Evolutionary conservation across 2,329 filamentous ascomycete species (phyloP), one percentile per base, ranked within the genome.

Genomic region (Leptosphaerulina australis): DNA sequence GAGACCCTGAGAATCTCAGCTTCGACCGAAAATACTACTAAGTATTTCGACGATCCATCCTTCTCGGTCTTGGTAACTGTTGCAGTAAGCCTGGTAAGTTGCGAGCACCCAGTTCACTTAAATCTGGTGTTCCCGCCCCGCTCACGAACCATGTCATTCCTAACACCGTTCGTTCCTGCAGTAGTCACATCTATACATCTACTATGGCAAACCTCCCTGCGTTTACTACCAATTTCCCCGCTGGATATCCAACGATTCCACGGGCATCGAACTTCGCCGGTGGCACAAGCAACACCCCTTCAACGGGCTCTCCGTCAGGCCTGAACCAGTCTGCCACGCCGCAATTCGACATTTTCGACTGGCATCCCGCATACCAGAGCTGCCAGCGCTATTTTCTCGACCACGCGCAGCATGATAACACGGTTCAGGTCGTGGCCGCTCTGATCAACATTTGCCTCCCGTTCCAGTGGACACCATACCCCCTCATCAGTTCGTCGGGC

Each of bases 331-430:
- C 63, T 14, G 50, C 59, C 21, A 48, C 61, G 30, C 66, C 68
- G 5, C 76, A 79, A 55, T 85, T 92, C 74, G 88, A 93, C 72
- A 88, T 97, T 58, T 88, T 97, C 70, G 88, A 91, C 53, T 97
- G 94, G 94, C 89, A 96, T 71, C 89, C 90, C 8, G 88, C 88
- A 52, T 96, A 95, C 72, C 88, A 94, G 74, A 91, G 86, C 59
- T 99, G 94, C 74, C 86, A 93, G 60, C 84, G 85, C 49, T 97
- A 93, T 77, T 99, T 97, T 69, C 79, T 97, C 66, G 90, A 97
- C 65, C 86, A 93, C 67, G 91, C 91, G 5, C 93, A 97, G 71
- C 87, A 96, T 72, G 88, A 86, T 57, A 83, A 81, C 14, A 83
- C 87, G 8, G 90, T 96, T 11, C 92, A 97, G 75, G 90, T 91